A percentile compares a stretch with the other conserved stretches of the same genome.
These are phyloP conservation scores for Dalbergia cochinchinensis DNA, from an alignment of 306 rosid genomes.

Conservation along the genomic window DNA sequence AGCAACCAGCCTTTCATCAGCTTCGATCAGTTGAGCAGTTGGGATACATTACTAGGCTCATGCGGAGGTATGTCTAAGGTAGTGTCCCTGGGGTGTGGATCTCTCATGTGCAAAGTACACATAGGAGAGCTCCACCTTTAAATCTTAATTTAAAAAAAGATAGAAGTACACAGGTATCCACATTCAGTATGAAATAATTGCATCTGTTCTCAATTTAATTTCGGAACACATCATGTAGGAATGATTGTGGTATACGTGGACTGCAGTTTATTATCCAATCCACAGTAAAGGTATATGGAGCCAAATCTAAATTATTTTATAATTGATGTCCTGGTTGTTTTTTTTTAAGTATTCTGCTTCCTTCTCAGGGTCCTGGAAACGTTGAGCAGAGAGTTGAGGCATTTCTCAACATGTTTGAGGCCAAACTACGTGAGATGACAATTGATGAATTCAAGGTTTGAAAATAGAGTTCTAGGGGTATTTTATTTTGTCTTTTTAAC, in stretches of 20 bases:
- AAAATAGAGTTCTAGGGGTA: constrained; percentile 22
- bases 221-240: constrained; percentile 59
- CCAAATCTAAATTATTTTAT: constrained; percentile 5
- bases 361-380: constrained; percentile 75
- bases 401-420: constrained; percentile 83
- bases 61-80: constrained; percentile 66
- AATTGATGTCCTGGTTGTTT: constrained; percentile 20
- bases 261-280: constrained; percentile 88
- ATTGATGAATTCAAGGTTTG: constrained; percentile 82
- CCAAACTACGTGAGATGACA: constrained; percentile 76
- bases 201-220: constrained; percentile 21
- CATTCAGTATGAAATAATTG: constrained; percentile 27
- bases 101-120: no score
- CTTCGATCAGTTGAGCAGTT: constrained; percentile 97
- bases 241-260: constrained; percentile 85
- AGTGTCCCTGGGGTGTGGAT: not conserved
- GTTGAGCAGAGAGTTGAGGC: constrained; percentile 84
- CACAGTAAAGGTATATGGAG: constrained; percentile 74
- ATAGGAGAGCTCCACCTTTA: no score
- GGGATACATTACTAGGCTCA: constrained; percentile 81
- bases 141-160: no score
- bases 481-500: constrained; percentile 12
- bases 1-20: constrained; percentile 98
- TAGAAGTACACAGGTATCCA: not conserved
- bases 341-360: constrained; percentile 38